Evolutionary conservation across 176 grass and related monocot genomes (phyloP).

Genomic region (Pontederia crassipes): DNA sequence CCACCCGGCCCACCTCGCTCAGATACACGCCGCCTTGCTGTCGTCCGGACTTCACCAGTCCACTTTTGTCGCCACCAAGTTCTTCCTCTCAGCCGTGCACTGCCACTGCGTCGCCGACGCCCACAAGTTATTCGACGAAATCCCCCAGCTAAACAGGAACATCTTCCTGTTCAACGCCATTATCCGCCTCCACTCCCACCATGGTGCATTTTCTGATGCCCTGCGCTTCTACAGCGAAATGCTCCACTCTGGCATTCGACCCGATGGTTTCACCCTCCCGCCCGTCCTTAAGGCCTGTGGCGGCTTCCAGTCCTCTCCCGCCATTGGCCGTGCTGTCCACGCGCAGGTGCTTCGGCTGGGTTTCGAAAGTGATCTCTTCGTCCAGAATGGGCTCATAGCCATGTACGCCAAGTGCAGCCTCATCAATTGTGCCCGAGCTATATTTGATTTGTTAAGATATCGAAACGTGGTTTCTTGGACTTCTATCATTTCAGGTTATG

Average conservation of each 20-base stretch:
- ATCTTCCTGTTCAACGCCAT: constrained; percentile 7
- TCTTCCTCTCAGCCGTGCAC: neutral
- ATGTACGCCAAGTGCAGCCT: constrained; percentile 41
- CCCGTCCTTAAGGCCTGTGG: constrained; percentile 32
- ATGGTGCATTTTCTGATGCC: neutral
- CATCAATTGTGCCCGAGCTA: constrained; percentile 4
- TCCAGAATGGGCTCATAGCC: constrained; percentile 39
- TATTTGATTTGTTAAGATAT: constrained; percentile 33
- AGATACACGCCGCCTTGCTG: constrained; percentile 9
- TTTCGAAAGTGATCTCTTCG: constrained; percentile 22
- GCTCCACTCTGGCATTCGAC: constrained; percentile 15
- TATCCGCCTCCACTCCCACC: constrained; percentile 14
- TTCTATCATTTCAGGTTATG: constrained; percentile 41
- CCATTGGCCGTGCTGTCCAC: constrained; percentile 32
- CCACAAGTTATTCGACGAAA: constrained; percentile 10
- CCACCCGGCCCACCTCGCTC: constrained; percentile 22
- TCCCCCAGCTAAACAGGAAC: neutral
- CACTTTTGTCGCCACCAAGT: constrained; percentile 2
- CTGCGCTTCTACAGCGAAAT: constrained; percentile 20
- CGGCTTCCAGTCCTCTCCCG: neutral
- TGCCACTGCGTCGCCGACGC: neutral
- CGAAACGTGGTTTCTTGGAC: constrained; percentile 62
- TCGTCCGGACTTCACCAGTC: constrained; percentile 28
- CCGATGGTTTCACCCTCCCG: constrained; percentile 28
- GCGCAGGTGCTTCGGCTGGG: constrained; percentile 33